Evolutionary conservation across 164 flowering plant species (phyloP).

Genomic region (Vitis rotundifolia): DNA sequence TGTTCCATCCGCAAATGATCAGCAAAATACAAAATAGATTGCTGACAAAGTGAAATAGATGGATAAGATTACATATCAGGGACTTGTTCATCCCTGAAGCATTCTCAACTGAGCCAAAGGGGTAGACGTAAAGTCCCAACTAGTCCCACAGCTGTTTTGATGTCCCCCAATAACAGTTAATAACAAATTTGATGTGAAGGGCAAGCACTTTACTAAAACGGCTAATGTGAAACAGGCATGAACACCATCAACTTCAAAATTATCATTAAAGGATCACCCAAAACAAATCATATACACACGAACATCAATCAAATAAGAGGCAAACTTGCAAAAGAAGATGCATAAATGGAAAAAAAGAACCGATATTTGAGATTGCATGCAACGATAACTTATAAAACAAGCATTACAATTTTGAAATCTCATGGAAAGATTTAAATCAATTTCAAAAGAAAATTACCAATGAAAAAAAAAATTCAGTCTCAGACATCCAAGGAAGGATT

Average conservation of each 20-base stretch:
- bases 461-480: constrained; percentile 10
- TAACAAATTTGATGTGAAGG: too few species aligned
- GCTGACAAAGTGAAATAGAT: constrained; percentile 8
- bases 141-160: neutral
- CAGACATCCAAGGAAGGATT: constrained; percentile 57
- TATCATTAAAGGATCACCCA: too few species aligned
- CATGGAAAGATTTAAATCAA: too few species aligned
- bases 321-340: neutral
- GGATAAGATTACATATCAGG: neutral
- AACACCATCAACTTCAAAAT: too few species aligned
- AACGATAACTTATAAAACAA: too few species aligned
- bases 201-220: too few species aligned
- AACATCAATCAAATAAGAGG: too few species aligned
- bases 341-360: constrained; percentile 39
- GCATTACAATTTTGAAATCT: too few species aligned
- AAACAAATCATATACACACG: too few species aligned
- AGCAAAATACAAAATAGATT: neutral
- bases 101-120: neutral
- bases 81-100: constrained; percentile 10
- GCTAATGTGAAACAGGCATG: too few species aligned
- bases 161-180: too few species aligned
- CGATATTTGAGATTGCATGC: too few species aligned
- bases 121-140: constrained; percentile 4
- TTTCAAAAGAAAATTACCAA: neutral
- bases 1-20: constrained; percentile 9